Conservation (phyloP, 2,329 filamentous ascomycete genomes). For the Zasmidium cellare region DNA sequence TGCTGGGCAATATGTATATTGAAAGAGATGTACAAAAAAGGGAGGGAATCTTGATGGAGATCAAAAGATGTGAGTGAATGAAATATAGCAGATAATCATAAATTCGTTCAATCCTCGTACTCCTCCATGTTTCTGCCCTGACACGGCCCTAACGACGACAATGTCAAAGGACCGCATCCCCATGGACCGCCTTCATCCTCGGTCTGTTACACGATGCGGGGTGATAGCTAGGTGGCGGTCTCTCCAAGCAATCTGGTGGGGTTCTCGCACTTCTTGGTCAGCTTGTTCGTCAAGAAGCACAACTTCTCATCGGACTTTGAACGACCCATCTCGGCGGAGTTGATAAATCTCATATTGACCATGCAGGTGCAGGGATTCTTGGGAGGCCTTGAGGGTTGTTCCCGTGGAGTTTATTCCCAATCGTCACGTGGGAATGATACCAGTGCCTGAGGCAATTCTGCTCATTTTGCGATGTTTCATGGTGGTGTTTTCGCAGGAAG, state of each 20-base stretch:
- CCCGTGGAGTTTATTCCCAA: background rate
- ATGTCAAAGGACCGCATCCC: background rate
- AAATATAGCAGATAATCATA: background rate
- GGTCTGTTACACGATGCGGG: background rate
- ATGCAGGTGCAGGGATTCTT: background rate
- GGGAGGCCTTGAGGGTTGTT: background rate
- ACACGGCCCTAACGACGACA: background rate
- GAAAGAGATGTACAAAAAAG: background rate
- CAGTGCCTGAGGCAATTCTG: too few species aligned
- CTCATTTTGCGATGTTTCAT: too few species aligned
- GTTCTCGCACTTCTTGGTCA: too few species aligned
- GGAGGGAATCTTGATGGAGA: constrained; percentile 1
- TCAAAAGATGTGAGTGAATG: background rate
- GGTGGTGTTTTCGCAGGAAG: too few species aligned
- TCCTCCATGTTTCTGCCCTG: background rate
- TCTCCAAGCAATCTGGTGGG: too few species aligned
- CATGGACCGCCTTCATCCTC: background rate
- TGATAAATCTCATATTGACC: too few species aligned
- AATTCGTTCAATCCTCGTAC: background rate
- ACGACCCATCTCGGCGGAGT: background rate
- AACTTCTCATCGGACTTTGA: background rate
- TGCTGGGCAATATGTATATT: background rate
- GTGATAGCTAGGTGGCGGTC: background rate
- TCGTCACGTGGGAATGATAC: background rate
- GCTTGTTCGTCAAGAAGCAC: background rate